A percentile compares a stretch with the other conserved stretches of the same genome.
These are phyloP conservation scores for Hortaea werneckii DNA, from an alignment of 2,329 filamentous ascomycete genomes.

Conservation along the genomic window DNA sequence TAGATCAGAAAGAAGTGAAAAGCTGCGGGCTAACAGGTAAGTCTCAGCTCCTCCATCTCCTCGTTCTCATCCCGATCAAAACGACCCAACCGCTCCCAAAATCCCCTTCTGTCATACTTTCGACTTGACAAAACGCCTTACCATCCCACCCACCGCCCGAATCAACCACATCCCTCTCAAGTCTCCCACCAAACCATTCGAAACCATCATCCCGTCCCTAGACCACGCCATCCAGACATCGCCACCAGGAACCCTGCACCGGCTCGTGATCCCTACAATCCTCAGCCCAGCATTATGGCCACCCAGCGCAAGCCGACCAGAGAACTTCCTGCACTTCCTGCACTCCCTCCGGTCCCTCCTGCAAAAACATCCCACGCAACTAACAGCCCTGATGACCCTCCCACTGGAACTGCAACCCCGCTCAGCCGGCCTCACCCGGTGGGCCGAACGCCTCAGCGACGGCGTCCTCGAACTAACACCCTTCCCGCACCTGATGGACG, in stretches of 20 bases:
- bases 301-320: slow-evolving; percentile 56
- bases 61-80: slow-evolving; percentile 6
- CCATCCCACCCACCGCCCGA: slow-evolving; percentile 29
- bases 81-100: slow-evolving; percentile 3
- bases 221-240: slow-evolving; percentile 47
- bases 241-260: slow-evolving; percentile 56
- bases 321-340: slow-evolving; percentile 68
- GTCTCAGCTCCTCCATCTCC: slow-evolving; percentile 22
- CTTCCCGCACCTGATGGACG: slow-evolving; percentile 52
- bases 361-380: slow-evolving; percentile 51
- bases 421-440: slow-evolving; percentile 63
- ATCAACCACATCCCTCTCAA: slow-evolving; percentile 47
- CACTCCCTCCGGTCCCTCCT: slow-evolving; percentile 68
- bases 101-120: slow-evolving; percentile 41
- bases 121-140: slow-evolving; percentile 42
- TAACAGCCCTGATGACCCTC: slow-evolving; percentile 66
- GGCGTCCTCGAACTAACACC: slow-evolving; percentile 76
- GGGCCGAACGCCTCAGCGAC: slow-evolving; percentile 77
- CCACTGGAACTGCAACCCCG: slow-evolving; percentile 74
- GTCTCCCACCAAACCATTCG: slow-evolving; percentile 54
- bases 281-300: slow-evolving; percentile 81
- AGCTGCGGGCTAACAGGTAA: slow-evolving; percentile 10
- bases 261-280: slow-evolving; percentile 73
- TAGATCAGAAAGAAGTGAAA: background rate
- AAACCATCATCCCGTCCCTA: slow-evolving; percentile 52